Percentiles rank a stretch among this genome's conserved stretches.
Evolutionary conservation across 2,329 filamentous ascomycete species (phyloP).

Genomic region (Uncinocarpus reesii): DNA sequence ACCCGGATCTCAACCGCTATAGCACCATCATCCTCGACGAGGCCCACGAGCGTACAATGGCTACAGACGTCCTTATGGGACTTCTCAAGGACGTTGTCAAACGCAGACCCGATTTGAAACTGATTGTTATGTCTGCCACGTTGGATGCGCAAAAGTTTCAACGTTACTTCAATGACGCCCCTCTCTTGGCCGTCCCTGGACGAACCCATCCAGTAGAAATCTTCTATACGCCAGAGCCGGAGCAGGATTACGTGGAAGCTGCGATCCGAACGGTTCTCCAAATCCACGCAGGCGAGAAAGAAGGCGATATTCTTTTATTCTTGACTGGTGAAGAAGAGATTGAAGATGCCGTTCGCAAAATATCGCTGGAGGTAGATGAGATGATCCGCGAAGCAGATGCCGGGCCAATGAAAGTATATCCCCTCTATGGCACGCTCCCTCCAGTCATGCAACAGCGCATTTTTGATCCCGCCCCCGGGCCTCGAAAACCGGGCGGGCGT

Average conservation of each 20-base stretch:
- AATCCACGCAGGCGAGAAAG: conserved; percentile 84
- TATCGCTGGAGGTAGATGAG: conserved; percentile 80
- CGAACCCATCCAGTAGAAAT: conserved; percentile 95
- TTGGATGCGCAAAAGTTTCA: conserved; percentile 97
- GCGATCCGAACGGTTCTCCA: conserved; percentile 89
- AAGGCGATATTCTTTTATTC: conserved; percentile 90
- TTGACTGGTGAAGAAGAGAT: conserved; percentile 98
- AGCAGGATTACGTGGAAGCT: conserved; percentile 93
- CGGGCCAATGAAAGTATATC: conserved; percentile 80
- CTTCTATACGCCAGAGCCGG: conserved; percentile 93
- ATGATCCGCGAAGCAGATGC: conserved; percentile 83
- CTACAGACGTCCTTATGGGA: conserved; percentile 95
- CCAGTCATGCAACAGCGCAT: conserved; percentile 90
- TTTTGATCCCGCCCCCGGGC: conserved; percentile 74
- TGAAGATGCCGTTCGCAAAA: conserved; percentile 89
- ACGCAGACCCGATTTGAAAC: conserved; percentile 80
- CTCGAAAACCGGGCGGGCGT: conserved; percentile 62
- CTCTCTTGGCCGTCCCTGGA: conserved; percentile 84
- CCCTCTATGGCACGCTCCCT: conserved; percentile 85
- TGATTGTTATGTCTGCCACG: conserved; percentile 98
- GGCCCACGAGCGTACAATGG: conserved; percentile 92
- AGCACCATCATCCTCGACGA: conserved; percentile 98
- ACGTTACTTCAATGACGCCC: conserved; percentile 89
- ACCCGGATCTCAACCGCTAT: conserved; percentile 82
- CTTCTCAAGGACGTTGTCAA: conserved; percentile 80